Percentiles rank a stretch among this genome's conserved stretches.
Conservation (phyloP, 2,329 filamentous ascomycete genomes). For the Chalara sp. region DNA sequence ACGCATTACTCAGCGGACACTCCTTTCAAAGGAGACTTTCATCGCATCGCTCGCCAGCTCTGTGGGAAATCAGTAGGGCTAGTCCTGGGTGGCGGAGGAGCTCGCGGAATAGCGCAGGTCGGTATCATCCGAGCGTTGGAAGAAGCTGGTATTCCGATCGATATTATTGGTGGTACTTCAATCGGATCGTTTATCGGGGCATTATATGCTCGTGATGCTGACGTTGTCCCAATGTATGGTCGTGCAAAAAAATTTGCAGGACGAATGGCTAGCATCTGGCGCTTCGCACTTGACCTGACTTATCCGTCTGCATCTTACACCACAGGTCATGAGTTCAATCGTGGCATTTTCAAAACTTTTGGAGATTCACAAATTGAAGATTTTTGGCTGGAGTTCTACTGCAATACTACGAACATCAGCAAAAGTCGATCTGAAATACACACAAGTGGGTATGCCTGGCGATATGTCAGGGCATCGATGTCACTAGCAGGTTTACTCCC, state of each 20-base stretch:
- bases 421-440: conserved; percentile 89
- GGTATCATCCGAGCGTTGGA: conserved; percentile 93
- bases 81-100: conserved; percentile 89
- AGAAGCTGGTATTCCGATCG: conserved; percentile 92
- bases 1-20: conserved; percentile 87
- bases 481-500: conserved; percentile 87
- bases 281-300: conserved; percentile 92
- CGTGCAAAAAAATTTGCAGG: conserved; percentile 95
- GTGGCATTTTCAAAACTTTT: conserved; percentile 97
- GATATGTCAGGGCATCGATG: conserved; percentile 95
- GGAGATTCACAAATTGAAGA: conserved; percentile 96
- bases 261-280: conserved; percentile 98
- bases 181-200: conserved; percentile 95
- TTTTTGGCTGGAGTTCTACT: conserved; percentile 98
- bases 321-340: conserved; percentile 97
- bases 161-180: conserved; percentile 90
- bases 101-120: conserved; percentile 84
- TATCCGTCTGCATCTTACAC: conserved; percentile 97
- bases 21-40: conserved; percentile 93
- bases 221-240: conserved; percentile 94
- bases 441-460: conserved; percentile 94
- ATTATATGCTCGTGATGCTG: conserved; percentile 90
- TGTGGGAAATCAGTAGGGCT: conserved; percentile 93
- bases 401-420: conserved; percentile 98
- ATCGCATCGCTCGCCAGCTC: conserved; percentile 79